A percentile compares a stretch with the other conserved stretches of the same genome.
Conservation (phyloP, 2,329 filamentous ascomycete genomes). For the Trichoderma simmonsii region DNA sequence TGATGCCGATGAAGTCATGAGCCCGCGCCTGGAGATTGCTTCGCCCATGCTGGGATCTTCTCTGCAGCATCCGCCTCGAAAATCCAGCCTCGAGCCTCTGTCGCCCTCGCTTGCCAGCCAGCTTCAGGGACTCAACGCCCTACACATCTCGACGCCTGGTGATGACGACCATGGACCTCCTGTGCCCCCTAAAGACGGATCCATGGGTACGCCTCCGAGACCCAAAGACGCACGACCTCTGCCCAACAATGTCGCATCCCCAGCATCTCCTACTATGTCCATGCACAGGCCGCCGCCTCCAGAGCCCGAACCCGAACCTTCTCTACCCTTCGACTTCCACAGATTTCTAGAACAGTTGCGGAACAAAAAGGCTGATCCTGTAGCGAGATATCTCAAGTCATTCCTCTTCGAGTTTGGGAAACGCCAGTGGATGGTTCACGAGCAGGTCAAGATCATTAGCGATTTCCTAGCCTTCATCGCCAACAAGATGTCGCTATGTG, state of each 20-base stretch:
- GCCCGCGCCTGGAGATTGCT: slow-evolving; percentile 78
- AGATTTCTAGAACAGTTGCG: slow-evolving; percentile 92
- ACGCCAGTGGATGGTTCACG: slow-evolving; percentile 98
- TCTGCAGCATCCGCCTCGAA: slow-evolving; percentile 72
- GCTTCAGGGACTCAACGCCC: slow-evolving; percentile 45
- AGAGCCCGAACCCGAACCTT: slow-evolving; percentile 74
- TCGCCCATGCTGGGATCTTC: slow-evolving; percentile 69
- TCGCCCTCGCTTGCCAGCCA: slow-evolving; percentile 50
- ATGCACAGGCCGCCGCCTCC: slow-evolving; percentile 66
- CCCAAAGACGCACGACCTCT: slow-evolving; percentile 38
- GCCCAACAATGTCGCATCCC: slow-evolving; percentile 30
- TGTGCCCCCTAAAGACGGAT: slow-evolving; percentile 59
- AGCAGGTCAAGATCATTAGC: slow-evolving; percentile 97
- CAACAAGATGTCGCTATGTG: slow-evolving; percentile 96
- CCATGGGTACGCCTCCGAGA: slow-evolving; percentile 39
- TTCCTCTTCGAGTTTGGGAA: slow-evolving; percentile 94
- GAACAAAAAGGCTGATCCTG: slow-evolving; percentile 95
- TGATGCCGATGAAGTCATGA: slow-evolving; percentile 84
- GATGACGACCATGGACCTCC: slow-evolving; percentile 51
- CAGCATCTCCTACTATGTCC: slow-evolving; percentile 47
- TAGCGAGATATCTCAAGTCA: slow-evolving; percentile 91
- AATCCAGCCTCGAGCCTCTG: slow-evolving; percentile 79
- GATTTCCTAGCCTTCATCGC: slow-evolving; percentile 96
- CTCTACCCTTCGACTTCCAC: slow-evolving; percentile 94
- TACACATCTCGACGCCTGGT: slow-evolving; percentile 41